A percentile compares a stretch with the other conserved stretches of the same genome.
Conservation (phyloP, 768 basidiomycete genomes). For the Basidioascus undulatus region DNA sequence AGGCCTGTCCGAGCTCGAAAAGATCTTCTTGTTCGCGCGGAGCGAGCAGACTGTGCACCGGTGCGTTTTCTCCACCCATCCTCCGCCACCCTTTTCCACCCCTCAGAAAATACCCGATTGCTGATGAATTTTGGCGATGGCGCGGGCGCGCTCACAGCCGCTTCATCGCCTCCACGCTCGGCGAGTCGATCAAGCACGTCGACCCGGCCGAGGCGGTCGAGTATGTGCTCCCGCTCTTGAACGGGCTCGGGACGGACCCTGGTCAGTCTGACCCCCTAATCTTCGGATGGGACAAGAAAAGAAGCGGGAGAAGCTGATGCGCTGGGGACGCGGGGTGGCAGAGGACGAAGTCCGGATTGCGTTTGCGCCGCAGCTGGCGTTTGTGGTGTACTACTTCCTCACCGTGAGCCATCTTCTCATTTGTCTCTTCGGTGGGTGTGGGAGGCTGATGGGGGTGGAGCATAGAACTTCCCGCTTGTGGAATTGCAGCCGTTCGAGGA, state of each 20-base stretch:
- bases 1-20: no score
- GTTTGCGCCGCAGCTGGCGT: conserved; percentile 47
- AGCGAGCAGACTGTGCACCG: no score
- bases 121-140: no score
- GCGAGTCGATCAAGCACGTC: conserved; percentile 41
- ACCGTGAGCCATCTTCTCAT: no score
- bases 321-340: no score
- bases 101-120: no score
- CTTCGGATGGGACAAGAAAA: conserved; percentile 22
- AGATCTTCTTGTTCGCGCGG: no score
- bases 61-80: conserved; percentile 2
- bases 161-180: conserved; percentile 61
- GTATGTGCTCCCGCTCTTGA: conserved; percentile 69
- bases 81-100: no score
- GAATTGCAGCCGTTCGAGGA: no score
- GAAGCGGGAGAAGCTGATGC: neutral
- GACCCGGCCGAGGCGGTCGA: conserved; percentile 64
- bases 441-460: no score
- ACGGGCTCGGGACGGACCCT: conserved; percentile 58
- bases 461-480: no score
- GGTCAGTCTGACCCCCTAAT: conserved; percentile 26
- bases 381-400: conserved; percentile 80
- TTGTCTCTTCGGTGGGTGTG: no score
- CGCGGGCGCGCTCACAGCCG: conserved; percentile 25
- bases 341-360: conserved; percentile 78